Conservation (phyloP, 2,329 filamentous ascomycete genomes). For the Penicillium sp. region DNA sequence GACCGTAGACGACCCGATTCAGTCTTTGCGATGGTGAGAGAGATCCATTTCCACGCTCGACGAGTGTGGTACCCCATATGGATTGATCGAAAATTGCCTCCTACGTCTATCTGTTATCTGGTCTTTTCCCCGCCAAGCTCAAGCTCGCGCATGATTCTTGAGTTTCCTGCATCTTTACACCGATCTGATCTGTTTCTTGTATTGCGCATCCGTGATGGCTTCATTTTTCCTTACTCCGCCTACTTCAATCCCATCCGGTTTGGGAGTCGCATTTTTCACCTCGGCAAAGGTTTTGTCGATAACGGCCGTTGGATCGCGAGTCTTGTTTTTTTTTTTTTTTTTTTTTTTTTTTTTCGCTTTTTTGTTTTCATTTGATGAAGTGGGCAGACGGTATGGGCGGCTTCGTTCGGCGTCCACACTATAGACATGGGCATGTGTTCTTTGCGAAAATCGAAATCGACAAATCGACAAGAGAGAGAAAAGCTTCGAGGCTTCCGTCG, state of each 20-base stretch:
- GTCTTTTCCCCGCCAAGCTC: not conserved
- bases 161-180: not conserved
- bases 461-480: constrained; percentile 24
- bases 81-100: not conserved
- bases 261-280: constrained; percentile 25
- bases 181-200: constrained; percentile 11
- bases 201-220: constrained; percentile 19
- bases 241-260: constrained; percentile 19
- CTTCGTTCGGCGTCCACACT: constrained; percentile 40
- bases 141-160: not conserved
- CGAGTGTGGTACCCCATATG: not conserved
- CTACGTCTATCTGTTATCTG: not conserved
- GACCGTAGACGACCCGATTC: not conserved
- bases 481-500: constrained; percentile 20
- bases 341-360: constrained; percentile 20
- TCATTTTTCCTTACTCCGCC: constrained; percentile 4
- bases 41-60: not conserved
- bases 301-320: constrained; percentile 24
- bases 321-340: constrained; percentile 25
- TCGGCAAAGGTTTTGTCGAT: constrained; percentile 20
- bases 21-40: not conserved
- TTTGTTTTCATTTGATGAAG: constrained; percentile 29
- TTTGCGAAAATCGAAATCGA: constrained; percentile 21
- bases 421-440: constrained; percentile 42
- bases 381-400: constrained; percentile 31